These are phyloP conservation scores for Lentinula sp. DNA, from an alignment of 768 basidiomycete genomes.

Conservation along the genomic window DNA sequence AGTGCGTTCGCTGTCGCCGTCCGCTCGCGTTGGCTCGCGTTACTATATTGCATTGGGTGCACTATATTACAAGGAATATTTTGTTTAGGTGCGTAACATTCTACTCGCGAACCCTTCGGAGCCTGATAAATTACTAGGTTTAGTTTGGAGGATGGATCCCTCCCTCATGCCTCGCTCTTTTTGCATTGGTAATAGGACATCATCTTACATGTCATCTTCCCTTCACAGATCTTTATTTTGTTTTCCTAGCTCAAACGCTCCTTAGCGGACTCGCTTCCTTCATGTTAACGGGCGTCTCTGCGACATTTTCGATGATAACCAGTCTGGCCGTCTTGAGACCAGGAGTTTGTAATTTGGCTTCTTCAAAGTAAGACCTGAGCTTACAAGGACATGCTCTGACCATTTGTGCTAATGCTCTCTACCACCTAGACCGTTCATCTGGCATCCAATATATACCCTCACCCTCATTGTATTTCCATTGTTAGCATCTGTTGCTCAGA, in stretches of 20 bases:
- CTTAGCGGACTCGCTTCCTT: conserved; percentile 37
- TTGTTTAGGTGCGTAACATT: conserved; percentile 40
- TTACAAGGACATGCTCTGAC: conserved; percentile 8
- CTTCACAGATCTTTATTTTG: background rate
- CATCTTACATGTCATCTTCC: background rate
- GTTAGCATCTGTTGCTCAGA: conserved; percentile 34
- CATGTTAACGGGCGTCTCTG: conserved; percentile 36
- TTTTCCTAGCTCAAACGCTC: conserved; percentile 33
- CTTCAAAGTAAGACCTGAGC: conserved; percentile 19
- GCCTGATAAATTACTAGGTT: conserved; percentile 31
- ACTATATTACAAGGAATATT: conserved; percentile 51
- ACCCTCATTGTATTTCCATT: conserved; percentile 45
- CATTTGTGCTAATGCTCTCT: background rate
- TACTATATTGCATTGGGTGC: conserved; percentile 43
- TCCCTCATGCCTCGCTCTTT: conserved; percentile 50
- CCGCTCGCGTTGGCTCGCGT: conserved; percentile 40
- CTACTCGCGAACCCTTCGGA: background rate
- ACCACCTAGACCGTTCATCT: conserved; percentile 35
- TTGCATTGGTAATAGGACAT: conserved; percentile 41
- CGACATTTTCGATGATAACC: conserved; percentile 40
- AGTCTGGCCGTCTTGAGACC: conserved; percentile 32
- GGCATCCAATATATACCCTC: conserved; percentile 39
- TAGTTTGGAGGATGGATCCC: conserved; percentile 62
- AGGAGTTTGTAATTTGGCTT: conserved; percentile 31
- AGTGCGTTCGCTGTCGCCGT: conserved; percentile 38